Conservation (phyloP, 805 yeast species). For the Sugiyamaella qingdaonensis region DNA sequence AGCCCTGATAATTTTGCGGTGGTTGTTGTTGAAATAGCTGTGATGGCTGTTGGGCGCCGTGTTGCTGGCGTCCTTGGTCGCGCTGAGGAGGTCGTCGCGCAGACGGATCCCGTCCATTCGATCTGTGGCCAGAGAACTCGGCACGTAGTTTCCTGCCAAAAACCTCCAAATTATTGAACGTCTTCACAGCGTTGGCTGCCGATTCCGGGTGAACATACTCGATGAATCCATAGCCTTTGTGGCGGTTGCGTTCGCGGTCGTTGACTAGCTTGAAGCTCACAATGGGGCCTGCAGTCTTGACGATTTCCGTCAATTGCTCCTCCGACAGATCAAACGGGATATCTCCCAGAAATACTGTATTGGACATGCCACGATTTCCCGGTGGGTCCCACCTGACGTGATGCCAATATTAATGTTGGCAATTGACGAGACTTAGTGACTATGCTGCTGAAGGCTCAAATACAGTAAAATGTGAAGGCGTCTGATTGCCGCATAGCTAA, state of each 20-base stretch:
- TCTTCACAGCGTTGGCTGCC: conserved; percentile 20
- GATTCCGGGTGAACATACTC: conserved; percentile 22
- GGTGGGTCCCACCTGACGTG: too few relatives aligned
- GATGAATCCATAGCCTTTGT: conserved; percentile 25
- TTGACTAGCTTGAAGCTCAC: conserved; percentile 19
- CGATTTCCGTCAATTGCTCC: conserved; percentile 18
- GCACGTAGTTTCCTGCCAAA: conserved; percentile 22
- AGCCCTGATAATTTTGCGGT: conserved; percentile 7
- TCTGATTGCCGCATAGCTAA: too few relatives aligned
- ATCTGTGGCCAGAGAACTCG: conserved; percentile 17
- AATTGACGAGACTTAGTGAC: too few relatives aligned
- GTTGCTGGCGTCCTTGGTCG: conserved; percentile 4
- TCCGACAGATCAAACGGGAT: conserved; percentile 26
- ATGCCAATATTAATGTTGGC: too few relatives aligned
- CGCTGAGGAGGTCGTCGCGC: not conserved
- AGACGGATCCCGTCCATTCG: not conserved
- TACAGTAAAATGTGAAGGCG: too few relatives aligned
- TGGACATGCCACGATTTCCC: not conserved
- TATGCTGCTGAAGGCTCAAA: too few relatives aligned
- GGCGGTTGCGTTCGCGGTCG: conserved; percentile 23
- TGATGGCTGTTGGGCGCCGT: conserved; percentile 11
- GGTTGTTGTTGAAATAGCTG: conserved; percentile 9
- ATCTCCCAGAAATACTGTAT: conserved; percentile 24
- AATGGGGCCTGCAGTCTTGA: conserved; percentile 20
- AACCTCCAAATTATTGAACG: conserved; percentile 17